Percentiles rank a stretch among this genome's conserved stretches.
phyloP scores from a whole-genome alignment of 371 early-diverging fungal genomes.

The Mortierella sp. region DNA sequence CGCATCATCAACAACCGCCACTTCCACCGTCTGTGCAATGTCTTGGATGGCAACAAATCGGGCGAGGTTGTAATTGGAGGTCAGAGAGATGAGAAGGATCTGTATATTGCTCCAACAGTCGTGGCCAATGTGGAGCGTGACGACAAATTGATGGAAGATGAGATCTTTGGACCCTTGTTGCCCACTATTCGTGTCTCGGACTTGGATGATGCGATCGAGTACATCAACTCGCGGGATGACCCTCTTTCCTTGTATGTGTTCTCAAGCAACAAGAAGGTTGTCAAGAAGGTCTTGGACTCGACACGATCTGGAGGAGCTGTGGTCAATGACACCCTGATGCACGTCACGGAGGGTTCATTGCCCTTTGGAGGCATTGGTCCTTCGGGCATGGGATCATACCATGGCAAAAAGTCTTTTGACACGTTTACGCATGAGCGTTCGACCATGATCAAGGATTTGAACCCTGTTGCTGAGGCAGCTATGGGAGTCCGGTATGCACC shows the following conservation, averaged over 20 bases:
- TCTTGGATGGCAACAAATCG: constrained; percentile 63
- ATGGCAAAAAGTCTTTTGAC: constrained; percentile 81
- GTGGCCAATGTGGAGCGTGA: constrained; percentile 64
- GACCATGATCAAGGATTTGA: constrained; percentile 62
- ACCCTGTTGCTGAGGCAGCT: constrained; percentile 48
- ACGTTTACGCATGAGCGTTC: constrained; percentile 79
- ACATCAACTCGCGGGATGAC: constrained; percentile 67
- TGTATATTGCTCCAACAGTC: constrained; percentile 75
- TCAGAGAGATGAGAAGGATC: constrained; percentile 63
- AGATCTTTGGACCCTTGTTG: constrained; percentile 90
- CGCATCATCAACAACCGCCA: constrained; percentile 83
- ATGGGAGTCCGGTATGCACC: constrained; percentile 71
- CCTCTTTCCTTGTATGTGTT: constrained; percentile 81
- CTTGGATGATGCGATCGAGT: constrained; percentile 78
- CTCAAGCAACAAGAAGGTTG: constrained; percentile 46
- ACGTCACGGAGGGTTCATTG: constrained; percentile 66
- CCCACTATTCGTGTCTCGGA: constrained; percentile 79
- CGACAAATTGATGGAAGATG: constrained; percentile 73
- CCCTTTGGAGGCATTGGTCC: constrained; percentile 96
- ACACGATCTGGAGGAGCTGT: constrained; percentile 82
- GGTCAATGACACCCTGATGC: constrained; percentile 86
- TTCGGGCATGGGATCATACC: constrained; percentile 91
- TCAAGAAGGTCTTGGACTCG: constrained; percentile 59
- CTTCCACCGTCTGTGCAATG: constrained; percentile 68
- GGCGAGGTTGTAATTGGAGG: constrained; percentile 68